Evolutionary conservation across 768 basidiomycete genomes (phyloP), one percentile per base, ranked within the genome.

Genomic region (Boletus subcaerulescens): DNA sequence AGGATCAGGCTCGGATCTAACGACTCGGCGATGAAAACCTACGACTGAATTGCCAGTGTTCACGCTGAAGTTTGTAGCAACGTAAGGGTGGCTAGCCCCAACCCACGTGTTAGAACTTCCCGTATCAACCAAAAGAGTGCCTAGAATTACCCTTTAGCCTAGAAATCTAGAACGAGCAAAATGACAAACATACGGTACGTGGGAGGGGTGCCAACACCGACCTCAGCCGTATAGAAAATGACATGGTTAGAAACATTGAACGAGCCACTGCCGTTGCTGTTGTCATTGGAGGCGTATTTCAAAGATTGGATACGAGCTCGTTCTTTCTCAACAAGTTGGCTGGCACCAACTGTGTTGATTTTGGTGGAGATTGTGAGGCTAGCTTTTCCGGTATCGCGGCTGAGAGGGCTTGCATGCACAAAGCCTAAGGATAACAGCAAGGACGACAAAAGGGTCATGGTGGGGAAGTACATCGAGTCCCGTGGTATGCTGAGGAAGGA

Each of bases 71-170:
- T 24, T 59, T 4, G 67, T 64, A 8, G 51, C 49, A 11, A 40
- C 22, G 38, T 70, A 73, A 38, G 33, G 14, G 0, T 50, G 45
- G 18, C 26, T 52, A 15, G 70, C 68, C 47, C 71, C 71, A 11
- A 72, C 35, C 68, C 70, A 72, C 2, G 72, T 72, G 29, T 64
- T 65, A 4, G 68, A 57, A 48, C 71, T 73, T 45, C 71, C 71
- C 2, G 71, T 72, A 43, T 73, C 71, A 14, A 73, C 50, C 5
- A 71, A 22, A 17, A 72, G 60, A 8, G 58, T 58, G 41, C 61
- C 73, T 73, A 35, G 33, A 29, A 31, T 8, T 20, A 39, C 24
- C 24, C 4, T 15, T 45, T 7, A 51, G 45, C 33, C 9, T 15
- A 2, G 12, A 35, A 35, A 35, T 14, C 6, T 13, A 35, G 7